These are phyloP conservation scores for Fraxinus latifolia DNA, from an alignment of 305 asterid species.

Conservation along the genomic window DNA sequence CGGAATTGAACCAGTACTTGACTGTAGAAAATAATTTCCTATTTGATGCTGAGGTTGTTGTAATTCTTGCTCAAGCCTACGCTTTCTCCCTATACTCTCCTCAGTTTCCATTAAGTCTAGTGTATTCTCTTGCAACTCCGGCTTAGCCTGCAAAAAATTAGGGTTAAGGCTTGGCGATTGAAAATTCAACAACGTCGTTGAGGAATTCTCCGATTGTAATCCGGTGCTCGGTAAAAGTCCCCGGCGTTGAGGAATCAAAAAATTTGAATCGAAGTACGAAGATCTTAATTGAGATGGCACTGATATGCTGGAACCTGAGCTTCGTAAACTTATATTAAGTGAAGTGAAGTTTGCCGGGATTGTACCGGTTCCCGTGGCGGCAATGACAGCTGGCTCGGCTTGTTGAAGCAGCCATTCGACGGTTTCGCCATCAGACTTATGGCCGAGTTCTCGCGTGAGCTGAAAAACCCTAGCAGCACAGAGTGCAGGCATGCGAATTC, in stretches of 20 bases:
- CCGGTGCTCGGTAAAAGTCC: slow-evolving; percentile 59
- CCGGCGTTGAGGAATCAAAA: slow-evolving; percentile 53
- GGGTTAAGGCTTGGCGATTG: slow-evolving; percentile 53
- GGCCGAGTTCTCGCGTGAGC: slow-evolving; percentile 77
- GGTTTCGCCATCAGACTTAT: slow-evolving; percentile 83
- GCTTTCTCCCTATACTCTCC: slow-evolving; percentile 49
- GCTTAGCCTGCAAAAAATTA: slow-evolving; percentile 52
- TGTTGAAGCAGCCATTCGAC: slow-evolving; percentile 83
- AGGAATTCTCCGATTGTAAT: slow-evolving; percentile 46
- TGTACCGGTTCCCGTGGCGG: slow-evolving; percentile 91
- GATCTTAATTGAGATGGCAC: slow-evolving; percentile 80
- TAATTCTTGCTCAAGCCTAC: slow-evolving; percentile 61
- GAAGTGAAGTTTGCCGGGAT: slow-evolving; percentile 92
- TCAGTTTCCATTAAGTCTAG: slow-evolving; percentile 48
- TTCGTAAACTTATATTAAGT: slow-evolving; percentile 69
- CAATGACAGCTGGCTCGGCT: slow-evolving; percentile 85
- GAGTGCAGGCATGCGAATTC: slow-evolving; percentile 87
- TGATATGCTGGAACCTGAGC: slow-evolving; percentile 88
- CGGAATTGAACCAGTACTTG: slow-evolving; percentile 69
- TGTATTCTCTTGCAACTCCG: slow-evolving; percentile 43
- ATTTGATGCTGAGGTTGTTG: slow-evolving; percentile 51
- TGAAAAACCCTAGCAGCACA: slow-evolving; percentile 96
- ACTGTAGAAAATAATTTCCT: slow-evolving; percentile 69
- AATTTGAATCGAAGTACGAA: slow-evolving; percentile 54
- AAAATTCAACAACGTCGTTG: slow-evolving; percentile 59